phyloP scores from a whole-genome alignment of 345 rosid genomes.

The Trapa incisa region DNA sequence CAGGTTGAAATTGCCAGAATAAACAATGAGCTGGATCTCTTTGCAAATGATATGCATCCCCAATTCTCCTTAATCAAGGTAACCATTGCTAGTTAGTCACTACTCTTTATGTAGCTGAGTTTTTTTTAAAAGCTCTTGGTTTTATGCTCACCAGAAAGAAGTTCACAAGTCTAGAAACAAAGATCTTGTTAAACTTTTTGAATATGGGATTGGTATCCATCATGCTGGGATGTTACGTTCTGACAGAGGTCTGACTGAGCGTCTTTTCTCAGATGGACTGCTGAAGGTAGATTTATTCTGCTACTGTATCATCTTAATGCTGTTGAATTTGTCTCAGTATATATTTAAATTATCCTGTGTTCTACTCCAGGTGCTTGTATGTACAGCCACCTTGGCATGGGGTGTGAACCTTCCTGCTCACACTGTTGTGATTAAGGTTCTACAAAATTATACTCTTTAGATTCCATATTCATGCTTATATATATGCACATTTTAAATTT shows the following conservation, averaged over 20 bases:
- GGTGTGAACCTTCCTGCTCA: conserved; percentile 98
- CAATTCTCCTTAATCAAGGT: conserved; percentile 61
- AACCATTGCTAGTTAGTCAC: conserved; percentile 10
- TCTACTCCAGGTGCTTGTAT: conserved; percentile 71
- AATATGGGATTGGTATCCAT: conserved; percentile 65
- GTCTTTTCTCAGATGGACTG: conserved; percentile 79
- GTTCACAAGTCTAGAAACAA: conserved; percentile 90
- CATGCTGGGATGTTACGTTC: conserved; percentile 97
- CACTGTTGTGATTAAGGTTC: conserved; percentile 93
- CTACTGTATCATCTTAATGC: conserved; percentile 8
- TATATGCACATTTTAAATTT: not conserved
- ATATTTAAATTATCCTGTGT: conserved; percentile 9
- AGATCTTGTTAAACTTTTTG: conserved; percentile 79
- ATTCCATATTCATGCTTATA: not conserved
- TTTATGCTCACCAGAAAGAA: conserved; percentile 51
- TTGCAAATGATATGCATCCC: conserved; percentile 58
- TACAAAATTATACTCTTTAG: not conserved
- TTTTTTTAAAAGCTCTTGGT: conserved; percentile 7
- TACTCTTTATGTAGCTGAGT: conserved; percentile 6
- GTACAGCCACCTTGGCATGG: conserved; percentile 99
- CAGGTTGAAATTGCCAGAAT: conserved; percentile 78
- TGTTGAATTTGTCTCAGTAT: conserved; percentile 5
- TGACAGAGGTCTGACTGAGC: conserved; percentile 90
- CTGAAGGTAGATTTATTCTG: conserved; percentile 47
- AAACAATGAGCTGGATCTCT: conserved; percentile 50